A percentile compares a stretch with the other conserved stretches of the same genome.
Evolutionary conservation across 2,329 filamentous ascomycete species (phyloP).

Genomic region (Talaromyces amestolkiae): DNA sequence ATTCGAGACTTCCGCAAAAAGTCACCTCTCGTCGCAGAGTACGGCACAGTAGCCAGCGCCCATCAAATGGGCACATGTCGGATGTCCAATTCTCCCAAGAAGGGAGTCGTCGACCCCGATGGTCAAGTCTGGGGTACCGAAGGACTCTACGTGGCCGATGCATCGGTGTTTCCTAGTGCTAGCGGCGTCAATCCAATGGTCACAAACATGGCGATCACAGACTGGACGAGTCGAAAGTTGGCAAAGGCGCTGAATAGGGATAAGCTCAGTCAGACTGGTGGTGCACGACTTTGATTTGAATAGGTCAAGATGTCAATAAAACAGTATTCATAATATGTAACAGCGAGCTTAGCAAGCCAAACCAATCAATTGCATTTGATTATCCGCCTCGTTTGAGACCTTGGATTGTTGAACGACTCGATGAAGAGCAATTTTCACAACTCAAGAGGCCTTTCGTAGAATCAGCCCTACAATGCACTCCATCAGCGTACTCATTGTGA

Average conservation of each 20-base stretch:
- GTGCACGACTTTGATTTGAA: conserved; percentile 6
- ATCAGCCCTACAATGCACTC: too few species aligned
- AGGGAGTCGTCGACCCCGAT: conserved; percentile 45
- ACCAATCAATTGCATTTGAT: background rate
- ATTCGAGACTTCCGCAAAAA: conserved; percentile 47
- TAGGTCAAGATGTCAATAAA: background rate
- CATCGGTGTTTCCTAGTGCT: conserved; percentile 51
- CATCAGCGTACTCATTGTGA: too few species aligned
- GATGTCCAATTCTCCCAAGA: conserved; percentile 44
- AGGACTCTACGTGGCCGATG: conserved; percentile 49
- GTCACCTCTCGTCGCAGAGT: conserved; percentile 49
- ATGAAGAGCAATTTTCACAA: too few species aligned
- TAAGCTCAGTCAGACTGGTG: conserved; percentile 14
- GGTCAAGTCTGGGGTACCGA: conserved; percentile 49
- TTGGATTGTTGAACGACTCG: too few species aligned
- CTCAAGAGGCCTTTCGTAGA: too few species aligned
- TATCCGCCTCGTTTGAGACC: too few species aligned
- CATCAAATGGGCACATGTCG: conserved; percentile 54
- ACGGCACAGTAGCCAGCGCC: conserved; percentile 43
- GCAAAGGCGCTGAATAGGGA: conserved; percentile 30
- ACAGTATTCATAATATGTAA: background rate
- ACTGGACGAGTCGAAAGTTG: conserved; percentile 46
- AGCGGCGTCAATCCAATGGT: conserved; percentile 54
- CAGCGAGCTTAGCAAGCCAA: background rate
- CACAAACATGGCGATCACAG: conserved; percentile 51